These are phyloP conservation scores for Fusarium guadeloupense DNA, from an alignment of 2,329 filamentous ascomycete species.

Conservation along the genomic window DNA sequence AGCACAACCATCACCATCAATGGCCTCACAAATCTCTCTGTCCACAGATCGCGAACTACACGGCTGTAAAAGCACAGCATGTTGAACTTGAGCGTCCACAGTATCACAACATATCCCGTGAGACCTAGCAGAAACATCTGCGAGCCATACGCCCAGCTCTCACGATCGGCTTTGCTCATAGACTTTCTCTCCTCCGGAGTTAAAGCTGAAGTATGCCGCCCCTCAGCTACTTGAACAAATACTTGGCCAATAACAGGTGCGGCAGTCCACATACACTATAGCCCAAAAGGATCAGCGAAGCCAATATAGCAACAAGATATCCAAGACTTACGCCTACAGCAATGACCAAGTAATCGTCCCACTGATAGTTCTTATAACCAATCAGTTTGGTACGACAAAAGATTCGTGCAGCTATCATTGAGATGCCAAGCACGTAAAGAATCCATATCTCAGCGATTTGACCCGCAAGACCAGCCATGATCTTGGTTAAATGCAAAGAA, in stretches of 20 bases:
- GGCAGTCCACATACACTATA: constrained; percentile 35
- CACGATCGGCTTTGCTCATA: constrained; percentile 43
- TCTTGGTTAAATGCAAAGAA: not conserved
- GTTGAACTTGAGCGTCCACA: constrained; percentile 54
- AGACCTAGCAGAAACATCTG: constrained; percentile 50
- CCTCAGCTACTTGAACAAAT: constrained; percentile 44
- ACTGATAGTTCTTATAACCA: constrained; percentile 44
- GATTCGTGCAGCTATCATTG: constrained; percentile 45
- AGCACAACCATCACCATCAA: constrained; percentile 44
- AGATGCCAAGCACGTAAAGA: constrained; percentile 47
- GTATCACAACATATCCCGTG: constrained; percentile 47
- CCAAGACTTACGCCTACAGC: constrained; percentile 6
- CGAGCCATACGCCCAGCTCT: constrained; percentile 45
- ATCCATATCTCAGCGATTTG: constrained; percentile 49
- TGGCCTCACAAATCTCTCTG: constrained; percentile 49
- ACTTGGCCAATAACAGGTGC: constrained; percentile 36
- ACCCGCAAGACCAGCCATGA: not conserved
- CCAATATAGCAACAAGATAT: rapidly evolving
- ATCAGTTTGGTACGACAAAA: constrained; percentile 48
- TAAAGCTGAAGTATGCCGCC: constrained; percentile 45
- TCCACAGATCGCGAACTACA: constrained; percentile 48
- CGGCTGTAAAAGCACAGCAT: constrained; percentile 54
- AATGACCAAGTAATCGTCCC: constrained; percentile 48
- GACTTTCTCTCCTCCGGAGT: constrained; percentile 44
- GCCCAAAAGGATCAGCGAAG: not conserved